Evolutionary conservation across 495 filamentous ascomycete species (phyloP).

Genomic region (Aspergillus bertholletiae): DNA sequence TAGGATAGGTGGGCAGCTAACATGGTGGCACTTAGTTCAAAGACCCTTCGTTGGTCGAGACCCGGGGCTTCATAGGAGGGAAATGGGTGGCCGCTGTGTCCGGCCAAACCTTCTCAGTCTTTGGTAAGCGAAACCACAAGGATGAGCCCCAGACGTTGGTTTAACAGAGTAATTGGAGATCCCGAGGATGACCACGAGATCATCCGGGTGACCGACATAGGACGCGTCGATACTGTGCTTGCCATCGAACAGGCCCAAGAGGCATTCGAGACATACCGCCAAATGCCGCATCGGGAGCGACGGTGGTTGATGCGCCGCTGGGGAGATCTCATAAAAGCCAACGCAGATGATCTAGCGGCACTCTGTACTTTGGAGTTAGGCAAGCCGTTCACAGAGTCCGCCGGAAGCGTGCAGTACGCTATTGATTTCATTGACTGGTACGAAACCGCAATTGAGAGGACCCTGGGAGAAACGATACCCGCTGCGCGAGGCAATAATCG

Average conservation of each 20-base stretch:
- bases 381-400: constrained; percentile 61
- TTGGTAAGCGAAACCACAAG: too few relatives aligned
- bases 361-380: constrained; percentile 51
- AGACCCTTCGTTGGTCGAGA: too few relatives aligned
- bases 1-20: too few relatives aligned
- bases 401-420: constrained; percentile 58
- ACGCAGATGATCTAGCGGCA: constrained; percentile 73
- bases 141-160: too few relatives aligned
- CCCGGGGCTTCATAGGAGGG: too few relatives aligned
- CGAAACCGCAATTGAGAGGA: constrained; percentile 58
- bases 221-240: too few relatives aligned
- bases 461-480: constrained; percentile 64
- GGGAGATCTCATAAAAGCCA: constrained; percentile 75
- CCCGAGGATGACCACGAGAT: too few relatives aligned
- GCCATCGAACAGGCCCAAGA: constrained; percentile 24
- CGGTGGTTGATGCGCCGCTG: constrained; percentile 61
- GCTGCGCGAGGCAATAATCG: constrained; percentile 46
- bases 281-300: constrained; percentile 11
- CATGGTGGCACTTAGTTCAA: too few relatives aligned
- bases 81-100: too few relatives aligned
- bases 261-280: constrained; percentile 8
- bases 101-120: too few relatives aligned
- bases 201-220: too few relatives aligned
- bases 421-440: constrained; percentile 67
- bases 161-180: too few relatives aligned